A percentile compares a stretch with the other conserved stretches of the same genome.
Conservation (phyloP, 352 stramenopile species). For the Pythium folliculosum region DNA sequence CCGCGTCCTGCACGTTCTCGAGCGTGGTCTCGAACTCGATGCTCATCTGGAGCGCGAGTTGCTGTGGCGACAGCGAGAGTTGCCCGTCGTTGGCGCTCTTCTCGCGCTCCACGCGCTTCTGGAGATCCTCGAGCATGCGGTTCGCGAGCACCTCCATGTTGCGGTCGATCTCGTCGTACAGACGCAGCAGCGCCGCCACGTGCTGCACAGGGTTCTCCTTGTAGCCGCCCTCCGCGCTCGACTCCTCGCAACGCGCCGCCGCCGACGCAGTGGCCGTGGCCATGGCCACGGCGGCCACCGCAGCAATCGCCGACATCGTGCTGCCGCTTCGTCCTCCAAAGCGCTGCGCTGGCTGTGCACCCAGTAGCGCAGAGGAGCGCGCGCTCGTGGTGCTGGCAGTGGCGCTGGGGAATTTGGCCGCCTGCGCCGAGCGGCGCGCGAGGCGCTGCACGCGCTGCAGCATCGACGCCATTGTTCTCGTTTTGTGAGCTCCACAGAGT, state of each 20-base stretch:
- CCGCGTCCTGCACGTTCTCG: constrained; percentile 78
- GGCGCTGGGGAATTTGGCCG: neutral
- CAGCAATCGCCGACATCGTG: constrained; percentile 1
- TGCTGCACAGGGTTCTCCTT: constrained; percentile 73
- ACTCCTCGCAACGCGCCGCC: constrained; percentile 30
- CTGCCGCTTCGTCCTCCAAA: neutral
- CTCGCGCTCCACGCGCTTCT: constrained; percentile 53
- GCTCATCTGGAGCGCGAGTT: constrained; percentile 82
- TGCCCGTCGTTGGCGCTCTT: constrained; percentile 46
- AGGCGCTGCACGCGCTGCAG: constrained; percentile 8
- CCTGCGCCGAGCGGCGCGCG: constrained; percentile 1
- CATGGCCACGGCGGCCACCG: neutral
- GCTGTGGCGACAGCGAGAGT: constrained; percentile 56
- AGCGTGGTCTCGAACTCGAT: constrained; percentile 80
- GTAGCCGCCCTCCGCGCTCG: constrained; percentile 35
- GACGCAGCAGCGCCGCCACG: constrained; percentile 59
- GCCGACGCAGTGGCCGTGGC: too few species aligned
- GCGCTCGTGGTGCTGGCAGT: neutral
- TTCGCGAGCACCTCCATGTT: constrained; percentile 82
- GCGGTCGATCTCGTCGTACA: constrained; percentile 85
- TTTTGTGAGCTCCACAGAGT: neutral
- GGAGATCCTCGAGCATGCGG: constrained; percentile 67
- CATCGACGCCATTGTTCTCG: constrained; percentile 16
- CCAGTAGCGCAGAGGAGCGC: neutral
- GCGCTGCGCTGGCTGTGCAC: neutral